phyloP scores from a whole-genome alignment of 1,284 basidiomycete species.

The Cryptococcus hybrid region DNA sequence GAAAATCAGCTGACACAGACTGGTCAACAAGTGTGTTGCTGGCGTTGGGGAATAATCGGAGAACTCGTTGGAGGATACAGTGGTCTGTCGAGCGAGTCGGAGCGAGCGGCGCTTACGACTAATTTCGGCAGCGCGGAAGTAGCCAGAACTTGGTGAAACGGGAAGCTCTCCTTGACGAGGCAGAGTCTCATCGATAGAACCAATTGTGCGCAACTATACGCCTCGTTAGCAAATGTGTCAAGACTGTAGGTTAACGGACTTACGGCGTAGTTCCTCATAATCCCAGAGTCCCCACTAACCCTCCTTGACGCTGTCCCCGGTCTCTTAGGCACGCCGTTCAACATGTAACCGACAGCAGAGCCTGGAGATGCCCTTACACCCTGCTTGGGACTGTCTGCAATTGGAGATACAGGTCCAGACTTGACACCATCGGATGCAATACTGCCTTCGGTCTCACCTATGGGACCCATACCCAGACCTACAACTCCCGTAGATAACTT shows the following conservation, averaged over 20 bases:
- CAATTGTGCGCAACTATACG: slow-evolving; percentile 26
- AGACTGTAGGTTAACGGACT: slow-evolving; percentile 1
- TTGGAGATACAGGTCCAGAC: slow-evolving; percentile 21
- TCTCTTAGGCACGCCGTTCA: slow-evolving; percentile 43
- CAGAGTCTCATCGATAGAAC: slow-evolving; percentile 34
- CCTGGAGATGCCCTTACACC: slow-evolving; percentile 30
- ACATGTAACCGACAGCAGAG: slow-evolving; percentile 39
- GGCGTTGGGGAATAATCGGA: slow-evolving; percentile 22
- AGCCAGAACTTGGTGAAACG: slow-evolving; percentile 29
- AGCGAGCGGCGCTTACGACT: slow-evolving; percentile 40
- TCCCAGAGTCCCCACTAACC: slow-evolving; percentile 21
- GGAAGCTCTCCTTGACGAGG: slow-evolving; percentile 20
- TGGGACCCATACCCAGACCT: slow-evolving; percentile 31
- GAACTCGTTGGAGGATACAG: slow-evolving; percentile 26
- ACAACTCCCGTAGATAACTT: slow-evolving; percentile 37
- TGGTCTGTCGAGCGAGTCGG: slow-evolving; percentile 20
- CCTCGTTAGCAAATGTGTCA: not conserved
- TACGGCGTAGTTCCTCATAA: slow-evolving; percentile 27
- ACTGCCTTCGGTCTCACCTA: slow-evolving; percentile 31
- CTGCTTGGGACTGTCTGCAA: slow-evolving; percentile 23
- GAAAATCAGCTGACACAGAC: slow-evolving; percentile 10
- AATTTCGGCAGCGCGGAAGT: slow-evolving; percentile 27
- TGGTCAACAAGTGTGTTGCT: slow-evolving; percentile 26
- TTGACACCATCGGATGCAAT: slow-evolving; percentile 13
- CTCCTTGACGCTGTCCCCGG: slow-evolving; percentile 18